Evolutionary conservation across 768 basidiomycete genomes (phyloP), one percentile per base, ranked within the genome.

Genomic region (Pulveroboletus sp.): DNA sequence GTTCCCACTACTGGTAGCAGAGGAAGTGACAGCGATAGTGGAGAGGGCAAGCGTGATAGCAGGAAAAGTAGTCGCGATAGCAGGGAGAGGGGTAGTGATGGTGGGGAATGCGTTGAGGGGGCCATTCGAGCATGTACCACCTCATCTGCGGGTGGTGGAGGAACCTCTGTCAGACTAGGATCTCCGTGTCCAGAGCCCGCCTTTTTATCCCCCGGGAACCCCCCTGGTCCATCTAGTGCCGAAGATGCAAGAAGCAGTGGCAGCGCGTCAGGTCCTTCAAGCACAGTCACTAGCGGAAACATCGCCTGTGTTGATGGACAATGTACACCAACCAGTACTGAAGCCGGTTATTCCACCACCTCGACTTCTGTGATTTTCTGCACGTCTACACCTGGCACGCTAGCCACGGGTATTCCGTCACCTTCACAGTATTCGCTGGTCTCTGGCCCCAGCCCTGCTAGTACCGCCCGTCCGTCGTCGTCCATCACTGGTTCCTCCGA

Each of bases 401-500:
- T 12, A 17, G 35, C 49, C 28, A 35, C 47, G 8, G 18, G 28
- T 5, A 10, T 50, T 32, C 39, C 39, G 8, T 47, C 27, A n/a
- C 8, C 49, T 41, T 47, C 48, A 36, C 51, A 46, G 27, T 27
- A 57, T 17, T 47, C 37, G 1, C 36, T 15, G 26, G 39, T 8
- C n/a, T 49, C 58, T 36, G 55, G 61, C 27, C 43, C 49, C 27
- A 24, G 24, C 21, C 47, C 58, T 47, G 43, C 49, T 40, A 51
- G 50, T 24, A 47, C 56, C 18, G 54, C 51, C 8, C 40, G 48
- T 36, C n/a, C 69, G 31, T 41, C 40, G 8, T 37, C 61, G 18
- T 59, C 57, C 17, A 24, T 15, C 21, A 37, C 44, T 8, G 36
- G 21, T 21, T 21, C 54, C 21, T 39, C 39, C 11, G 43, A 55